These are phyloP conservation scores for Botrytis pseudocinerea DNA, from an alignment of 2,329 filamentous ascomycete species.

Conservation along the genomic window DNA sequence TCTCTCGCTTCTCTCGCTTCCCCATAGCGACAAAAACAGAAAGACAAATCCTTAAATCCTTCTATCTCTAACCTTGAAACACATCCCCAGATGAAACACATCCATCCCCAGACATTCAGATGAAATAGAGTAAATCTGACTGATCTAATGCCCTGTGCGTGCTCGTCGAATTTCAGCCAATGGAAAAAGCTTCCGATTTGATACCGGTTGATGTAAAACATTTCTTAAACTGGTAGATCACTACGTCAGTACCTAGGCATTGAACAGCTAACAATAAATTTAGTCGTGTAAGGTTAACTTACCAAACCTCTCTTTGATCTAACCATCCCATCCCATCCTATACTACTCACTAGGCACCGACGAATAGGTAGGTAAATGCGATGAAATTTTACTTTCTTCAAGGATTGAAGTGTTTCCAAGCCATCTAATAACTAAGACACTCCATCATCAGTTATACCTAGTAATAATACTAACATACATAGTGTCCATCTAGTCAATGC, in stretches of 20 bases:
- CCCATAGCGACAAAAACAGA: neutral
- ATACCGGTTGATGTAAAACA: neutral
- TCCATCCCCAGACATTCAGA: neutral
- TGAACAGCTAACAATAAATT: neutral
- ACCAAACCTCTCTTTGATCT: slow-evolving; percentile 1
- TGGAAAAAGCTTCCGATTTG: neutral
- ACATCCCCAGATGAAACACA: neutral
- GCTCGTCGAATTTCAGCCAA: neutral
- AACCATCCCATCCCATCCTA: neutral
- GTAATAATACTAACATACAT: neutral
- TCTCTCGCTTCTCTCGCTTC: neutral
- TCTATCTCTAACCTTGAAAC: neutral
- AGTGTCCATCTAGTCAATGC: neutral
- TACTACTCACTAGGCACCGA: neutral
- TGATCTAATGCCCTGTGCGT: neutral
- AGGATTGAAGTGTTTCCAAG: neutral
- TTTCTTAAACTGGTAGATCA: neutral
- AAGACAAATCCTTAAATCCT: neutral
- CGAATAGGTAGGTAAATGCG: neutral
- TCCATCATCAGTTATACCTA: neutral
- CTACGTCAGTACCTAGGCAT: neutral
- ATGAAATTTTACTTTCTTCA: neutral
- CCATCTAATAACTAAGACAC: neutral
- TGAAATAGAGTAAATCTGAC: neutral
- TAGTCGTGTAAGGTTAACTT: neutral